Conservation (phyloP, 108 stramenopile genomes). For the Cyclotella baltica region DNA sequence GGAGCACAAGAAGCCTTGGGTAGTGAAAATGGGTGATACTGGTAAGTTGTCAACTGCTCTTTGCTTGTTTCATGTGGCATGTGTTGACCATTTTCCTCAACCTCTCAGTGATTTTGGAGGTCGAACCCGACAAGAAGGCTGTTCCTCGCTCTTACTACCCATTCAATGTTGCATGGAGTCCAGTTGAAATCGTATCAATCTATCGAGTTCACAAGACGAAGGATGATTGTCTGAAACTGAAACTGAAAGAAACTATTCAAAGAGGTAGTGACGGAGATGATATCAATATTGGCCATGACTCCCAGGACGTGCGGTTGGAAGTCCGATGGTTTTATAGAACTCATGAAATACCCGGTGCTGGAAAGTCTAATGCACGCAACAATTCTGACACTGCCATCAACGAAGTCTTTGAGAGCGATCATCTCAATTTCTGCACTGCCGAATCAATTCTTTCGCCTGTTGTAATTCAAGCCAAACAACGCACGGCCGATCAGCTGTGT, state of each 20-base stretch:
- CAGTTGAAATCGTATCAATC: constrained; percentile 68
- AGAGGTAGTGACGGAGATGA: neutral
- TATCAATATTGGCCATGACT: neutral
- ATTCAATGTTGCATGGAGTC: constrained; percentile 62
- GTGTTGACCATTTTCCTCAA: neutral
- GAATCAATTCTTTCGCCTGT: constrained; percentile 64
- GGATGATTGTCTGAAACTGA: constrained; percentile 31
- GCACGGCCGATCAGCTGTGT: neutral
- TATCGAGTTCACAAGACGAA: constrained; percentile 50
- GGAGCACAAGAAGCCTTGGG: constrained; percentile 33
- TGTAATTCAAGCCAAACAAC: constrained; percentile 27
- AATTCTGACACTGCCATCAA: constrained; percentile 30
- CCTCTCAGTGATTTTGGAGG: constrained; percentile 44
- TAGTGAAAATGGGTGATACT: constrained; percentile 68
- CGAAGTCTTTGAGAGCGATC: constrained; percentile 87
- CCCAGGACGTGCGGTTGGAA: constrained; percentile 55
- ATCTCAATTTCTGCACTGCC: constrained; percentile 59
- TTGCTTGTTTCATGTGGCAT: neutral
- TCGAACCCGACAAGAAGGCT: constrained; percentile 54
- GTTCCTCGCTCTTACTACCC: constrained; percentile 38
- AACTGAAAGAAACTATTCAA: constrained; percentile 34
- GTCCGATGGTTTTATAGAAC: constrained; percentile 81
- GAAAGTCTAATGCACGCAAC: constrained; percentile 10
- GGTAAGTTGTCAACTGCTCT: neutral
- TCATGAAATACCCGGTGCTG: constrained; percentile 62